phyloP scores from a whole-genome alignment of 306 rosid species.

The Mimosa bimucronata region DNA sequence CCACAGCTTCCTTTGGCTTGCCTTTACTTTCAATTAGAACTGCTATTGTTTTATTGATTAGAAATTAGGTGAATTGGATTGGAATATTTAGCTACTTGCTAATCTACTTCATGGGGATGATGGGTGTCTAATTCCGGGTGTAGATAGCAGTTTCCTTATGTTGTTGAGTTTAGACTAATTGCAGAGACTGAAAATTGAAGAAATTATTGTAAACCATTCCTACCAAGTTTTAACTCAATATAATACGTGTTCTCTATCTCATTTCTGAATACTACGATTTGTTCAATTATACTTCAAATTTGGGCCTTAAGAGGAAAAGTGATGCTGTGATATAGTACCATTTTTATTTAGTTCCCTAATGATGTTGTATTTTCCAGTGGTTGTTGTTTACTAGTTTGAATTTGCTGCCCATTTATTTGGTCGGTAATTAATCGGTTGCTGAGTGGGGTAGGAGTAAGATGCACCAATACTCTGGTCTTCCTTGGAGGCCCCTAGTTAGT shows the following conservation, averaged over 20 bases:
- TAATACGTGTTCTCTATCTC: neutral
- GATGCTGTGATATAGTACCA: neutral
- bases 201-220: neutral
- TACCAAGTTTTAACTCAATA: neutral
- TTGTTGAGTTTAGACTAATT: neutral
- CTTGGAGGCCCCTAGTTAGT: neutral
- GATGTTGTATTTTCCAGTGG: neutral
- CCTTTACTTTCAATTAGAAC: neutral
- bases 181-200: neutral
- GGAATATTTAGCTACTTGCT: neutral
- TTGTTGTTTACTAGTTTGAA: neutral
- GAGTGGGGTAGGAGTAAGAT: neutral
- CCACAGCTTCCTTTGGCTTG: neutral
- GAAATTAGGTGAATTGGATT: constrained; percentile 1
- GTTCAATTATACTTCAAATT: neutral
- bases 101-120: neutral
- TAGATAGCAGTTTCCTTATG: neutral
- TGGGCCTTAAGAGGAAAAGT: neutral
- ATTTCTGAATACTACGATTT: too few relatives aligned
- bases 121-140: neutral
- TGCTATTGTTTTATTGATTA: neutral
- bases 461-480: neutral
- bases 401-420: neutral
- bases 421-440: neutral
- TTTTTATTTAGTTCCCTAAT: neutral